phyloP scores from a whole-genome alignment of 2,329 filamentous ascomycete genomes.

The Knufia fluminis region DNA sequence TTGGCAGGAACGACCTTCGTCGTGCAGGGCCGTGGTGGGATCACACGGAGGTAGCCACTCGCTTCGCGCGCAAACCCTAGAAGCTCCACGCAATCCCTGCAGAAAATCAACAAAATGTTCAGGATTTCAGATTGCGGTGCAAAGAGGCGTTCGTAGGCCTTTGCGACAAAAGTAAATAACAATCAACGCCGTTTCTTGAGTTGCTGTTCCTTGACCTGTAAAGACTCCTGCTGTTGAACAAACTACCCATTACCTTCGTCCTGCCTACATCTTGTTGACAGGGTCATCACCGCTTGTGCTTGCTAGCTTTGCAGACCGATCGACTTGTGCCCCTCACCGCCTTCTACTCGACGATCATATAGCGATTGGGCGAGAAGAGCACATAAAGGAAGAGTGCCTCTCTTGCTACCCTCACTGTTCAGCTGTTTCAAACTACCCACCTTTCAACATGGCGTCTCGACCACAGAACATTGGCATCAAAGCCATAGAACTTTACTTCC shows the following conservation, averaged over 20 bases:
- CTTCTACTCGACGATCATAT: not conserved
- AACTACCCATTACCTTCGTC: not conserved
- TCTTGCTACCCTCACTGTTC: too few species aligned
- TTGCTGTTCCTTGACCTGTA: not conserved
- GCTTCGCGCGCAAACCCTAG: too few species aligned
- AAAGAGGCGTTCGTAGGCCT: not conserved
- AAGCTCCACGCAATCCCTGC: too few species aligned
- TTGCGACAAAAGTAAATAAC: constrained; percentile 2
- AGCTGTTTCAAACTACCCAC: too few species aligned
- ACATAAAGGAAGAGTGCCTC: not conserved
- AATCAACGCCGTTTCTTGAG: constrained; percentile 2
- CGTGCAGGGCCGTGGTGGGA: not conserved
- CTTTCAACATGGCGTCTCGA: constrained; percentile 56
- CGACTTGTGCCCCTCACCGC: constrained; percentile 3
- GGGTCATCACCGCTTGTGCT: not conserved
- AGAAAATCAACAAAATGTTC: constrained; percentile 5
- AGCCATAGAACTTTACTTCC: constrained; percentile 85
- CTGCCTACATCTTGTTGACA: not conserved
- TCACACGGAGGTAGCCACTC: too few species aligned
- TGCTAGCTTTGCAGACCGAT: not conserved
- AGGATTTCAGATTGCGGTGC: not conserved
- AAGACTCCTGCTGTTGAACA: not conserved
- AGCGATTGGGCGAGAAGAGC: not conserved
- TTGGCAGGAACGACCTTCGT: constrained; percentile 3
- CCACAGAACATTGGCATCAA: constrained; percentile 87